phyloP scores from a whole-genome alignment of 495 filamentous ascomycete species.

The Viridothelium virens region DNA sequence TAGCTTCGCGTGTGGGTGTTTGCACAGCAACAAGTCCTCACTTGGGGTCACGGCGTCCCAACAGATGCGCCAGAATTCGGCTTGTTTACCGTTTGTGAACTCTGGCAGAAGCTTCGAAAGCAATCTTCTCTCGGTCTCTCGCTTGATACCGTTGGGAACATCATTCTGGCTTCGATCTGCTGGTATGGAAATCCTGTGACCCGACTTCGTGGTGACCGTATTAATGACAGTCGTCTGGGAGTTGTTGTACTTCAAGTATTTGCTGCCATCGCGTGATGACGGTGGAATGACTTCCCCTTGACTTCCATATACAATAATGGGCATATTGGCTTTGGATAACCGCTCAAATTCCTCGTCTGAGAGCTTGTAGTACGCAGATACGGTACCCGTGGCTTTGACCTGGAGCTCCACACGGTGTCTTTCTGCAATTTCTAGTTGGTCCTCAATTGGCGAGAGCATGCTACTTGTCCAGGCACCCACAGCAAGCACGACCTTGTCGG shows the following conservation, averaged over 20 bases:
- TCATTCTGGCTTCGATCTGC: conserved; percentile 9
- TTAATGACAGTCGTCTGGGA: conserved; percentile 13
- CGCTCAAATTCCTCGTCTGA: conserved; percentile 7
- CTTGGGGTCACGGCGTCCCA: conserved; percentile 31
- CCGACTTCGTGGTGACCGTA: conserved; percentile 12
- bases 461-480: conserved; percentile 18
- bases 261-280: conserved; percentile 4
- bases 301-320: conserved; percentile 14
- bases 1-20: conserved; percentile 24
- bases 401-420: conserved; percentile 12
- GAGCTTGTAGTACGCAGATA: conserved; percentile 11
- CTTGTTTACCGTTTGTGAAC: conserved; percentile 3
- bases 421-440: conserved; percentile 3
- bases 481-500: conserved; percentile 17
- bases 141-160: conserved; percentile 11
- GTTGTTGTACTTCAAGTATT: conserved; percentile 14
- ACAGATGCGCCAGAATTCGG: conserved; percentile 17
- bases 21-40: conserved; percentile 29
- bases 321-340: conserved; percentile 9
- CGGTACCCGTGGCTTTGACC: conserved; percentile 17
- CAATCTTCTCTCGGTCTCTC: conserved; percentile 7
- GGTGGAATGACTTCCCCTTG: conserved; percentile 14
- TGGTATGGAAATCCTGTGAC: conserved; percentile 12
- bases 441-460: conserved; percentile 14
- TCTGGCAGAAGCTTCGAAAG: conserved; percentile 10